Evolutionary conservation across 2,329 filamentous ascomycete genomes (phyloP).

Genomic region (Fusarium verticillioides): DNA sequence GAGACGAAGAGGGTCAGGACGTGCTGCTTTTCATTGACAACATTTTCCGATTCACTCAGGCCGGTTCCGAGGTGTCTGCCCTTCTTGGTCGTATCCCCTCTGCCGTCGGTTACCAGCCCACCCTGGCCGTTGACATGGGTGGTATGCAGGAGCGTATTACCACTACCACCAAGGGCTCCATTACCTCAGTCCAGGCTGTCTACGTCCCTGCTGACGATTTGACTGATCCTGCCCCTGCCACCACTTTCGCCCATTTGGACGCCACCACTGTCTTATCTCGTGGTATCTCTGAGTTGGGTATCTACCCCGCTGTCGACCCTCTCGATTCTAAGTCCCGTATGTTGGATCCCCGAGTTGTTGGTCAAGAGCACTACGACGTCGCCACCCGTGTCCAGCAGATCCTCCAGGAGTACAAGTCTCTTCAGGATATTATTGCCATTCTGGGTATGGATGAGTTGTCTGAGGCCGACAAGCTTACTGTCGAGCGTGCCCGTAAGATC

Average conservation of each 20-base stretch:
- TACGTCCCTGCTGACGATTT: constrained; percentile 99
- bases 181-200: constrained; percentile 99
- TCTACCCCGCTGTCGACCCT: constrained; percentile 99
- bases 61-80: constrained; percentile 99
- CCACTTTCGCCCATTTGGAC: constrained; percentile 99
- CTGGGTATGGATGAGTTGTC: constrained; percentile 99
- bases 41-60: constrained; percentile 99
- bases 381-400: constrained; percentile 98
- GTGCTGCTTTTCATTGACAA: constrained; percentile 99
- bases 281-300: constrained; percentile 99
- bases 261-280: constrained; percentile 99
- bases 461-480: constrained; percentile 98
- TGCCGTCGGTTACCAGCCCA: constrained; percentile 99
- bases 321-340: constrained; percentile 99
- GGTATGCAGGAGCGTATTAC: constrained; percentile 99
- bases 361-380: constrained; percentile 96
- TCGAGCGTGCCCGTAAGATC: constrained; percentile 99
- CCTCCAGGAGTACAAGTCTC: constrained; percentile 99
- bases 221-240: constrained; percentile 99
- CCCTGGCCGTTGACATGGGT: constrained; percentile 99
- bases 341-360: constrained; percentile 98
- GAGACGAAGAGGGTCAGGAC: constrained; percentile 82
- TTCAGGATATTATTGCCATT: constrained; percentile 99
- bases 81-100: constrained; percentile 99
- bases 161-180: constrained; percentile 99